phyloP scores from a whole-genome alignment of 2,329 filamentous ascomycete species.

The Neurospora sp. region DNA sequence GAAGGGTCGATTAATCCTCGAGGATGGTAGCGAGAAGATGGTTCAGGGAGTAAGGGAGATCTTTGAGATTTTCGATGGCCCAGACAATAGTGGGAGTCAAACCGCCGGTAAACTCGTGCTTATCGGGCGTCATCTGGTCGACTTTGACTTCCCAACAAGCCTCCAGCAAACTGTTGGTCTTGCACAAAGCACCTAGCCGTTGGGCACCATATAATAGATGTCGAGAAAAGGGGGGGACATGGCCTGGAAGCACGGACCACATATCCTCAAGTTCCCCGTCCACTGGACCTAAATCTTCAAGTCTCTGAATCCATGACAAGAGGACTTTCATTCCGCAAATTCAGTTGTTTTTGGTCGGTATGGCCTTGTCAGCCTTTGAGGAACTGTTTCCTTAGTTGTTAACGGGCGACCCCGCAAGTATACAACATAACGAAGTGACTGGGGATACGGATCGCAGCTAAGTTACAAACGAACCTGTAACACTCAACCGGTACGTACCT shows the following conservation, averaged over 20 bases:
- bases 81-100: conserved; percentile 18
- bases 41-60: conserved; percentile 88
- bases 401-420: background rate
- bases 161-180: conserved; percentile 5
- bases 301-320: background rate
- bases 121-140: conserved; percentile 47
- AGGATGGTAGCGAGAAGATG: conserved; percentile 58
- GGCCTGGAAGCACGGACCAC: background rate
- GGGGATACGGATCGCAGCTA: background rate
- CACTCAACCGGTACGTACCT: background rate
- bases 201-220: background rate
- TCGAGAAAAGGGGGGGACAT: background rate
- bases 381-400: background rate
- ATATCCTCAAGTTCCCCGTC: background rate
- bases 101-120: conserved; percentile 48
- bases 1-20: conserved; percentile 67
- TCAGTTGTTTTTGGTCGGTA: background rate
- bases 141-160: conserved; percentile 36
- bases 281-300: background rate
- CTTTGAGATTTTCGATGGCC: conserved; percentile 75
- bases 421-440: background rate
- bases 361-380: background rate
- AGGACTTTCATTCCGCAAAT: background rate
- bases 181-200: background rate
- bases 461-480: background rate